Evolutionary conservation across 108 stramenopile species (phyloP).

Genomic region (Phaeodactylum tricornutum): DNA sequence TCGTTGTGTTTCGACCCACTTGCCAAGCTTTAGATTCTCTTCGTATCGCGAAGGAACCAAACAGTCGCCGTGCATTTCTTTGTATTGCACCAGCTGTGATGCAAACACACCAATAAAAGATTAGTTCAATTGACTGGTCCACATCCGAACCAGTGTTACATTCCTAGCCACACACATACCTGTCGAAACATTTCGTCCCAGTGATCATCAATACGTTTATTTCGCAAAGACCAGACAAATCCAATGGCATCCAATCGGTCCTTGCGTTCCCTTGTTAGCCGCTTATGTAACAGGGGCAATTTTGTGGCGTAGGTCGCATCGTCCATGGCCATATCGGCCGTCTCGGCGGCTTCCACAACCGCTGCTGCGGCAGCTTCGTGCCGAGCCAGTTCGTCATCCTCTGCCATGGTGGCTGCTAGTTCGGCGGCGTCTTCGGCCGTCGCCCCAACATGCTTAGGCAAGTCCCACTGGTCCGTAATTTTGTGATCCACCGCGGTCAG

Average conservation of each 20-base stretch:
- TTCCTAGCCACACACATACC: background rate
- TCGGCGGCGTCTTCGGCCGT: slow-evolving; percentile 18
- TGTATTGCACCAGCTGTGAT: slow-evolving; percentile 29
- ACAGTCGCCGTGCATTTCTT: slow-evolving; percentile 37
- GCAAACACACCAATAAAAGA: background rate
- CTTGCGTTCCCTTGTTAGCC: slow-evolving; percentile 26
- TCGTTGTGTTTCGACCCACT: slow-evolving; percentile 45
- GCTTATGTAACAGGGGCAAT: no score
- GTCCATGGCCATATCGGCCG: background rate
- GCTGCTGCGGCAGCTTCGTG: slow-evolving; percentile 1
- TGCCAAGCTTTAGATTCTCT: slow-evolving; percentile 40
- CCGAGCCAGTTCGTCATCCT: slow-evolving; percentile 6
- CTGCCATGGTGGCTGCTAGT: slow-evolving; percentile 13
- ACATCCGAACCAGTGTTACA: background rate
- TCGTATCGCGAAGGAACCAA: slow-evolving; percentile 43
- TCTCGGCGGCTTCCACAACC: slow-evolving; percentile 6
- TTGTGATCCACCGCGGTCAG: background rate
- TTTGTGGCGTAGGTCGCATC: no score
- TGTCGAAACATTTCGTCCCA: slow-evolving; percentile 41
- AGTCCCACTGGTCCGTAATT: background rate
- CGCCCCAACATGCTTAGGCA: background rate
- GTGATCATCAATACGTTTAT: slow-evolving; percentile 42
- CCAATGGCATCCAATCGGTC: slow-evolving; percentile 36
- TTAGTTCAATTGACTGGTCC: background rate
- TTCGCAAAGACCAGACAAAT: slow-evolving; percentile 50